phyloP scores from a whole-genome alignment of 176 grass and related monocot genomes.

The Oryza rufipogon region DNA sequence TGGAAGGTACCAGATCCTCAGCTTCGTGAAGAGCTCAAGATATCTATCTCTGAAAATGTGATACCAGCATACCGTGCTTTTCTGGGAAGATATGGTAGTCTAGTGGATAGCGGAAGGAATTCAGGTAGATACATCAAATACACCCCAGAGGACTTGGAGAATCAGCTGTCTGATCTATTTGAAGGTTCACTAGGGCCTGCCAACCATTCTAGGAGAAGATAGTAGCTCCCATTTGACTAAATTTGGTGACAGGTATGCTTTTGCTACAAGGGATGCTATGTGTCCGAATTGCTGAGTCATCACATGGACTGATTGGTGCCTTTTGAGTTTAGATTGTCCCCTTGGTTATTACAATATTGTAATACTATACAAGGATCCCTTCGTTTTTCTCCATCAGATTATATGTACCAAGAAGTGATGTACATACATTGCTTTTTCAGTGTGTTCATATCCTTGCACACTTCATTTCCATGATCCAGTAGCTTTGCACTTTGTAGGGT shows the following conservation, averaged over 20 bases:
- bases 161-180: constrained; percentile 77
- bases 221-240: constrained; percentile 39
- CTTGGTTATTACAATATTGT: constrained; percentile 37
- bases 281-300: constrained; percentile 28
- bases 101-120: constrained; percentile 74
- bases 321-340: background rate
- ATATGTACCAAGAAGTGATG: constrained; percentile 41
- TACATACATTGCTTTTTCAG: constrained; percentile 43
- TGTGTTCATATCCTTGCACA: constrained; percentile 33
- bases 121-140: constrained; percentile 83
- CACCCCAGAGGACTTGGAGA: constrained; percentile 87
- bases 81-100: constrained; percentile 78
- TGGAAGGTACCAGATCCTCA: constrained; percentile 95
- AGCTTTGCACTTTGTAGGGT: background rate
- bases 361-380: constrained; percentile 34
- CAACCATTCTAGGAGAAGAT: constrained; percentile 65
- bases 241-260: constrained; percentile 54
- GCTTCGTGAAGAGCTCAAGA: constrained; percentile 90
- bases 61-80: constrained; percentile 96
- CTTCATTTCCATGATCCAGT: constrained; percentile 21
- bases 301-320: constrained; percentile 17
- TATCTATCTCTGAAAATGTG: constrained; percentile 93
- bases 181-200: constrained; percentile 72
- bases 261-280: constrained; percentile 42
- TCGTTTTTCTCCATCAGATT: constrained; percentile 34